Evolutionary conservation across 1,139 yeast genomes (phyloP), one percentile per base, ranked within the genome.

Genomic region (Kazachstania sp.): DNA sequence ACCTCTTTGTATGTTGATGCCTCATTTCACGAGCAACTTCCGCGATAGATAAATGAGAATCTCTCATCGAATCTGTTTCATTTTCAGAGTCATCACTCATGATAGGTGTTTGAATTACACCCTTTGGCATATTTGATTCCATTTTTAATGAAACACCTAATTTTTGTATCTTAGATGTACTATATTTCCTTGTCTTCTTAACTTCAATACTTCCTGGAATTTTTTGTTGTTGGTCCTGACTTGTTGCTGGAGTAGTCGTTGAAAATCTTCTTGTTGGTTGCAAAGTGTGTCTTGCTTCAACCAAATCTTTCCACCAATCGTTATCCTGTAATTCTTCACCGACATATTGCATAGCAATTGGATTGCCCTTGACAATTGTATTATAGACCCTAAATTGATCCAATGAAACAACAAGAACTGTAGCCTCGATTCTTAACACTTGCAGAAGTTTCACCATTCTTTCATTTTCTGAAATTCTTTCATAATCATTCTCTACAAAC

Each of bases 391-490:
- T 69, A 50, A 85, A 79, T 1, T 72, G 67, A 3, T 83, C 86
- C 39, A 92, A 71, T 51, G 94, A 81, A 4, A 83, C 71, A 1
- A 88, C 88, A 40, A 83, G 67, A 16, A 87, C 72, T 51, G 79
- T 80, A 0, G 97, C 95, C 37, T 81, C 83, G 49, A 92, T 90
- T 58, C 98, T 74, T 47, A 92, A 71, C 26, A 81, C 82, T n/a
- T 78, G 81, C 41, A 92, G 69, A 38, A 92, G 67, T 35, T 78
- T 77, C 4, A 61, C 58, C 39, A 92, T 77, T 46, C 97, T 68
- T 13, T 67, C 66, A 34, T 67, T 66, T 59, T 92, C 98, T 46
- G 84, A 88, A 2, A 69, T 75, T 20, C 87, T 78, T 55, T 90
- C 97, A 1, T 70, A 71, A 42, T 68, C 71, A 48, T 73, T 73